Base-by-base conservation (phyloP, 129 eudicot genomes). In the Arctium minus region DNA sequence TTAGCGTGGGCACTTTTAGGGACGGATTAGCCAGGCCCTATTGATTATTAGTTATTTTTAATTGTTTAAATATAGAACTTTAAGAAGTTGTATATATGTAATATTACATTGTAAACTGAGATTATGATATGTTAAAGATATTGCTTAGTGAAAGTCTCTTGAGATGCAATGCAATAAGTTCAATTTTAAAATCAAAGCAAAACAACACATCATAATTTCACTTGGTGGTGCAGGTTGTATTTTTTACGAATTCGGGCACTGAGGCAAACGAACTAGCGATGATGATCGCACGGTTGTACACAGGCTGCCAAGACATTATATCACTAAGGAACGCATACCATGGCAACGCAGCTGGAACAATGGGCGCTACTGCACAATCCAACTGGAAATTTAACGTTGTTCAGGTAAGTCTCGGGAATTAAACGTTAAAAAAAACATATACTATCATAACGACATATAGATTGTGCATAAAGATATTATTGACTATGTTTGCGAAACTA, bases 241-340 rank as follows among this genome's bases (percentile, higher is more conserved):
- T 89, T 83, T 94, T 94, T 76, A 91, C 95, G 5, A 94, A 94
- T 85, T 92, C 97, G 0, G 98, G 98, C 46, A 92, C 98, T 0
- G 98, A 94, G 77, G 98, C 98, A n/a, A 94, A 94, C n/a, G 98
- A 94, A 82, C 84, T 94, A 67, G 98, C 98, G 15, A 81, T 91
- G 94, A 67, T 92, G 94, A 94, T 92, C 64, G 97, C 97, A 18
- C 81, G 91, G 32, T 71, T 94, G 39, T 92, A 94, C 69, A 94
- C 96, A 0, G 96, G 97, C 8, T 91, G 92, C 87, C 91, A 91
- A 29, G 98, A 91, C 53, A 92, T 94, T 31, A 75, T 94, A 39
- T 92, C 98, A 2, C n/a, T 94, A 73, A 89, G 98, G 88, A 94
- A 94, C 69, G 97, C 94, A 1, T 94, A 94, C 81, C 98, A 94